Base-by-base conservation (phyloP, 2,329 filamentous ascomycete species). In the Paraphaeosphaeria sporulosa region DNA sequence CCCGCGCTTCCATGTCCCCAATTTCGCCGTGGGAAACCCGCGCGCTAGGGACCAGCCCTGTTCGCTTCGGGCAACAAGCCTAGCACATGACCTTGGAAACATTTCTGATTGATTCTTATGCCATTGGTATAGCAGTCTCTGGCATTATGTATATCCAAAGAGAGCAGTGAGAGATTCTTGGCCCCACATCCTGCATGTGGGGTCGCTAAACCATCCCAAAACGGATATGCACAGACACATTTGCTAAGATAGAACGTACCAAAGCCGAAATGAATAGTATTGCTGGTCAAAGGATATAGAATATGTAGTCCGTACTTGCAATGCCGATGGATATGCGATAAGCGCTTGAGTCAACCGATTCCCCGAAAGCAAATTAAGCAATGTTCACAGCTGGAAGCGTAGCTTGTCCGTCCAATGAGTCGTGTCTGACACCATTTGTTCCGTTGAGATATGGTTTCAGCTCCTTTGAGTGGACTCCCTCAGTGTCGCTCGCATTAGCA, bases 141-240 rank as follows among this genome's bases (percentile, higher is more conserved):
- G 60, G 55, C 60, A 61, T 61, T 65, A 60, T 64, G 61, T 65
- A 60, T 64, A 61, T 59, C 57, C 10, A 36, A 59, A 53, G 50
- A 42, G 15, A 36, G n/a, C 30, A 40, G 50, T 13, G 43, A n/a
- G 53, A 13, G 49, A 17, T 46, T 49, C 44, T 27, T 57, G 34
- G 69, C 71, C 71, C 71, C 71, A 74, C 71, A 72, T 71, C n/a
- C 54, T 43, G 55, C 47, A 63, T 69, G 71, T 73, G 71, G 71
- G 70, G 70, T 67, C 64, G 57, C 50, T 59, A 60, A 53, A 48
- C 13, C 17, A 57, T 34, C 13, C 42, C 49, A 25, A 34, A 54
- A 52, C 42, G 49, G 21, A 38, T 36, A 60, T 51, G 61, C 65
- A 69, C 64, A 63, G 62, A 63, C 62, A 40, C 38, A 40, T 40